Evolutionary conservation across 192 early-diverging fungal genomes (phyloP), one percentile per base, ranked within the genome.

Genomic region (Rhizophagus sp.): DNA sequence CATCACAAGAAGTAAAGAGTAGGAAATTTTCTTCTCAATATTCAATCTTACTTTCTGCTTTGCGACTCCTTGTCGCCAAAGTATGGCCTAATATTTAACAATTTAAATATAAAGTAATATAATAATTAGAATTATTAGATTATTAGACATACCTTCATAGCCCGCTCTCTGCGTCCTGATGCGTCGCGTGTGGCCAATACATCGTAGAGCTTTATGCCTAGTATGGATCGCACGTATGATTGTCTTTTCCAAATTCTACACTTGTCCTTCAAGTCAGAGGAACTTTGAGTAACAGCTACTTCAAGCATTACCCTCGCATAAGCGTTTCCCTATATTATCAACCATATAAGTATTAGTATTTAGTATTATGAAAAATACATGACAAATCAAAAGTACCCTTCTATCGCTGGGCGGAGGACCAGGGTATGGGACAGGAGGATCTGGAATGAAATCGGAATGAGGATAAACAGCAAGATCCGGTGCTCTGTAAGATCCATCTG

Each of bases 81-180:
- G 75, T 3, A 12, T 64, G 62, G 75, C 75, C 75, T 76, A 76
- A 76, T 76, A 76, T 76, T 76, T 22, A 76, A 76, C 5, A 76
- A 63, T 2, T 64, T 19, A 69, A 69, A 30, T 30, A 41, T 41
- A 69, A 36, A 64, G 30, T 63, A 39, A 76, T 61, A 64, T 76
- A 76, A 76, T 49, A 39, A 25, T 30, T 76, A 76, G 61, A 76
- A 76, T 76, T 39, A 76, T 76, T 22, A 64, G 39, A 76, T 17
- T 39, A 50, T 27, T 0, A 34, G 61, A 76, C 34, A 63, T 76
- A 76, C 75, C 75, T 64, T 64, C 75, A 76, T 76, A 6, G 75
- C 62, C 17, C 62, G 33, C 15, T 76, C 75, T 44, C 75, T 76
- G 25, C 24, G 2, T 64, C 62, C 61, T 64, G 24, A 5, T 15